A percentile compares a stretch with the other conserved stretches of the same genome.
Evolutionary conservation across 139 green algal species (phyloP).

Genomic region (Chlorella sp.): DNA sequence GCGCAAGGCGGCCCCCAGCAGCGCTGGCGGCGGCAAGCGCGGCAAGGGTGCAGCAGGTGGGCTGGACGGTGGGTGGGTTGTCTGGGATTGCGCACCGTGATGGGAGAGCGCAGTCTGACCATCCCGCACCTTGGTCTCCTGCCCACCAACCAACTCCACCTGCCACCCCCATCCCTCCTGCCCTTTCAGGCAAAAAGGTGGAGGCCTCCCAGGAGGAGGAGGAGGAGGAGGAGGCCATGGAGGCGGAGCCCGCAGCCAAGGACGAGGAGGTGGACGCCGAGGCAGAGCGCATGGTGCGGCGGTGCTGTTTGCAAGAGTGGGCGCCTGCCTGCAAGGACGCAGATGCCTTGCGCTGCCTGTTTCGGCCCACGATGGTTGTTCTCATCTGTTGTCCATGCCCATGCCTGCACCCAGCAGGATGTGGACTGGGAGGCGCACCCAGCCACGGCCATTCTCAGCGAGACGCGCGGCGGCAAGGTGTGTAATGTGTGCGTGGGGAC

Average conservation of each 20-base stretch:
- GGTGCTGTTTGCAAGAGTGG: no score
- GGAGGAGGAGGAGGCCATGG: not conserved
- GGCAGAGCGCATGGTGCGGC: conserved; percentile 29
- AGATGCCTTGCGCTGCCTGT: no score
- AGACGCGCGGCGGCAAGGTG: conserved; percentile 8
- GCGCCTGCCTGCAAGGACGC: no score
- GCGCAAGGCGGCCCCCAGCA: not conserved
- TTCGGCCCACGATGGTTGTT: no score
- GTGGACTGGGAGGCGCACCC: conserved; percentile 25
- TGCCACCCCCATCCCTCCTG: not conserved
- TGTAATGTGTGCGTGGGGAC: no score
- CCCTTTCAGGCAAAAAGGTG: not conserved
- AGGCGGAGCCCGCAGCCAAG: not conserved
- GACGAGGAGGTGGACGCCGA: conserved; percentile 12
- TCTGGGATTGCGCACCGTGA: no score
- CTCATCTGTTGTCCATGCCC: not conserved
- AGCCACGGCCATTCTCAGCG: conserved; percentile 14
- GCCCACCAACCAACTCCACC: no score
- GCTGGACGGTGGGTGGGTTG: no score
- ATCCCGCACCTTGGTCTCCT: no score
- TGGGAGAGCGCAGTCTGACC: no score
- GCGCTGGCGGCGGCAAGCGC: not conserved
- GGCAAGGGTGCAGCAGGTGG: no score
- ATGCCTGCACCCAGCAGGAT: not conserved
- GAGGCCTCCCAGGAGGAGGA: not conserved